Conservation (phyloP, 2,329 filamentous ascomycete species). For the Monilinia aucupariae region DNA sequence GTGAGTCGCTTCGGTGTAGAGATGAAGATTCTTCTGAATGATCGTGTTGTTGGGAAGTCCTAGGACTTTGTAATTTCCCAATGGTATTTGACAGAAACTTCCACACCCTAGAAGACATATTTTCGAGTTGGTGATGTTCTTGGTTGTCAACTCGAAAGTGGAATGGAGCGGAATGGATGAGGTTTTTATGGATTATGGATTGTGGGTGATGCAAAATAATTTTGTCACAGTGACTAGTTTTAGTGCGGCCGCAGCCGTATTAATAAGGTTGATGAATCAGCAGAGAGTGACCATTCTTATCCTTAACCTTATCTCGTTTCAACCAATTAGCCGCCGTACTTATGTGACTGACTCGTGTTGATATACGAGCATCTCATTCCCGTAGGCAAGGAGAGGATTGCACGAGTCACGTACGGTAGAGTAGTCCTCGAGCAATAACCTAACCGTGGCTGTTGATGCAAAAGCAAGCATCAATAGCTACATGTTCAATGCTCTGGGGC, state of each 20-base stretch:
- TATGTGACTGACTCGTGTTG: too few species aligned
- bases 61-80: conserved; percentile 5
- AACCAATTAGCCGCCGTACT: too few species aligned
- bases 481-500: too few species aligned
- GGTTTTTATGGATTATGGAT: background rate
- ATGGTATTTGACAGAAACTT: background rate
- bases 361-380: too few species aligned
- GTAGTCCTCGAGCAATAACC: too few species aligned
- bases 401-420: too few species aligned
- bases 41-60: background rate
- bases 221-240: conserved; percentile 13
- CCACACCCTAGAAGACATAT: conserved; percentile 6
- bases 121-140: background rate
- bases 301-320: background rate
- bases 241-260: conserved; percentile 5
- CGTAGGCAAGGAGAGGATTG: too few species aligned
- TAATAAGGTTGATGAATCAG: background rate
- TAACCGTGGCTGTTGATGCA: too few species aligned
- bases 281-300: background rate
- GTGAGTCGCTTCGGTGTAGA: background rate
- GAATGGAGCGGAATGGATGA: background rate
- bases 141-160: background rate
- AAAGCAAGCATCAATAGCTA: too few species aligned
- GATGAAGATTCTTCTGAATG: background rate
- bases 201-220: conserved; percentile 8